A percentile compares a stretch with the other conserved stretches of the same genome.
Evolutionary conservation across 805 yeast species (phyloP).

Genomic region (Lipomyces lipofer): DNA sequence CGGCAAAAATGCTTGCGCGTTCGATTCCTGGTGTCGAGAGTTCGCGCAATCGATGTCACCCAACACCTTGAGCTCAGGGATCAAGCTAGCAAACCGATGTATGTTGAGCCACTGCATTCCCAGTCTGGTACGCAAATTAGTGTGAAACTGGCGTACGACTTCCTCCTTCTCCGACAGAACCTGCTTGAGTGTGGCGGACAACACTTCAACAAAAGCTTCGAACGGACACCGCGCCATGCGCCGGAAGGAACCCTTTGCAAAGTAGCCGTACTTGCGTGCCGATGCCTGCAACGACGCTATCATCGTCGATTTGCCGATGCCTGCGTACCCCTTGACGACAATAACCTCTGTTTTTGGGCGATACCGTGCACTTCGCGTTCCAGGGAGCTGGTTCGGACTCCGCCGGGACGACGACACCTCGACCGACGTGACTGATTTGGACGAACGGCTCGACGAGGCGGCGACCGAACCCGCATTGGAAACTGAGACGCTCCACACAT

Average conservation of each 20-base stretch:
- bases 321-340: slow-evolving; percentile 21
- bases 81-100: slow-evolving; percentile 2
- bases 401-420: background rate
- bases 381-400: background rate
- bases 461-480: background rate
- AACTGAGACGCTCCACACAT: background rate
- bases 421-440: background rate
- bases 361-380: background rate
- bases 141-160: slow-evolving; percentile 6
- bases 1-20: slow-evolving; percentile 2
- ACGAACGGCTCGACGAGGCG: background rate
- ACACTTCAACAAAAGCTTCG: slow-evolving; percentile 12
- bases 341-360: slow-evolving; percentile 17
- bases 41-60: slow-evolving; percentile 7
- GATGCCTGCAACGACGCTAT: slow-evolving; percentile 15
- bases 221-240: slow-evolving; percentile 6
- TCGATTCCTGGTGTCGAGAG: background rate
- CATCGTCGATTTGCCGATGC: slow-evolving; percentile 28
- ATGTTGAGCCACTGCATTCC: slow-evolving; percentile 22
- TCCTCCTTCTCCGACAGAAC: slow-evolving; percentile 25
- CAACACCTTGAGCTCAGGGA: slow-evolving; percentile 22
- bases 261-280: slow-evolving; percentile 21
- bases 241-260: slow-evolving; percentile 1
- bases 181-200: slow-evolving; percentile 22
- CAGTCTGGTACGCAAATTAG: slow-evolving; percentile 7